Base-by-base conservation (phyloP, 2,329 filamentous ascomycete species). In the Rutstroemia sp. region DNA sequence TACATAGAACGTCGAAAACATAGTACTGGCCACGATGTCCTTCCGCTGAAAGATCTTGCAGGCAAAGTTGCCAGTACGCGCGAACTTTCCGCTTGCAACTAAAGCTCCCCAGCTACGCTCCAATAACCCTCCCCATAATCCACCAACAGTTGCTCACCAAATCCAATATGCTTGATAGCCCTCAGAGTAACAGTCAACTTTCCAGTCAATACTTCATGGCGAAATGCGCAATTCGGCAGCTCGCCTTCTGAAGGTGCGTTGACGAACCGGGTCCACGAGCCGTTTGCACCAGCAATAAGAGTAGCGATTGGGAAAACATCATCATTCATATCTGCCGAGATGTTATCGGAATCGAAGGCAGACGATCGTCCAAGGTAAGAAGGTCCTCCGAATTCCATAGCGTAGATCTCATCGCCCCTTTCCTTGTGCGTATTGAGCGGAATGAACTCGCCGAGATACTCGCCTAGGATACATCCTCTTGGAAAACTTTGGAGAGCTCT, bases 221-320 rank as follows among this genome's bases (percentile, higher is more conserved):
- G 16, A 17, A 40, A 38, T 10, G 25, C 48, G 7, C 56, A 47
- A 30, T 57, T 58, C 3, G 34, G 17, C 3, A 4, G 45, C 48
- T 36, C 5, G 14, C 23, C 38, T 27, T 46, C 25, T 9, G 44
- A 48, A 4, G 10, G 34, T 4, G 27, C 7, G 17, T 48, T 44
- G 17, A 58, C n/a, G 19, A 58, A 47, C 19, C 48, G 36, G 10
- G 48, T 49, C 54, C 53, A 56, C 45, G 50, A 49, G 16, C 48
- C 57, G 17, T 50, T 45, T 2, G 44, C 36, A 3, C 54, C 57
- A 1, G 14, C 10, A 7, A 58, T 52, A 3, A 58, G 25, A 8
- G 54, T 52, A 14, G 54, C 57, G 8, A 53, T 53, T 1, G 57
- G 54, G 5, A 48, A 30, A 19, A 17, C 34, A 25, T 39, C 23